Base-by-base conservation (phyloP, 371 early-diverging fungal species). In the Haplosporangium sp. region DNA sequence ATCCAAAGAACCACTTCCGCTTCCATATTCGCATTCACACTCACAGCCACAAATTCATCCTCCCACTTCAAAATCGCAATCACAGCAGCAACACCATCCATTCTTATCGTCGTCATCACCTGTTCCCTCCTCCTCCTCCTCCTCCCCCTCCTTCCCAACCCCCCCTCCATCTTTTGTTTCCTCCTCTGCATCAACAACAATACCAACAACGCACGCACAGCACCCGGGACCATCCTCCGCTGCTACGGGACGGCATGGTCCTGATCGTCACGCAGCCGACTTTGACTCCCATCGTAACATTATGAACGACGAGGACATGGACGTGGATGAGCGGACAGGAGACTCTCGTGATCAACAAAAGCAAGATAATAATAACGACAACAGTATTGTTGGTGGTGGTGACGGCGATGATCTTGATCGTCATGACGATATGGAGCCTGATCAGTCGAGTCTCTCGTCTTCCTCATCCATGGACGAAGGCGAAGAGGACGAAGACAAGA, bases 401-500 rank as follows among this genome's bases (percentile, higher is more conserved):
- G 60, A 55, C 13, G 52, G 62, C 13, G 70, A 63, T 6, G 71
- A 64, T n/a, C 63, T 60, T n/a, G n/a, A n/a, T n/a, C n/a, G n/a
- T n/a, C n/a, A n/a, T n/a, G n/a, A n/a, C n/a, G n/a, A n/a, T n/a
- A n/a, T n/a, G 29, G 64, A 46, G 6, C 64, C 64, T 46, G 70
- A 70, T 41, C 63, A 62, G 36, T 60, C 71, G 10, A 64, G 59
- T 45, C 37, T 60, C 0, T 70, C 70, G 5, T 58, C 64, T 21
- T 70, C 70, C 3, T 42, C 59, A 6, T 68, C 69, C 18, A 57
- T 52, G 58, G 62, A 73, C 16, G 58, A 65, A 14, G 67, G 67
- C 29, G 57, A 65, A 16, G 45, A 69, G 16, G 52, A 48, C 42
- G 42, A 12, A 10, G 61, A 61, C 55, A 55, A 37, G 41, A 45